Base-by-base conservation (phyloP, 2,329 filamentous ascomycete species). In the Kalmusia sp. region DNA sequence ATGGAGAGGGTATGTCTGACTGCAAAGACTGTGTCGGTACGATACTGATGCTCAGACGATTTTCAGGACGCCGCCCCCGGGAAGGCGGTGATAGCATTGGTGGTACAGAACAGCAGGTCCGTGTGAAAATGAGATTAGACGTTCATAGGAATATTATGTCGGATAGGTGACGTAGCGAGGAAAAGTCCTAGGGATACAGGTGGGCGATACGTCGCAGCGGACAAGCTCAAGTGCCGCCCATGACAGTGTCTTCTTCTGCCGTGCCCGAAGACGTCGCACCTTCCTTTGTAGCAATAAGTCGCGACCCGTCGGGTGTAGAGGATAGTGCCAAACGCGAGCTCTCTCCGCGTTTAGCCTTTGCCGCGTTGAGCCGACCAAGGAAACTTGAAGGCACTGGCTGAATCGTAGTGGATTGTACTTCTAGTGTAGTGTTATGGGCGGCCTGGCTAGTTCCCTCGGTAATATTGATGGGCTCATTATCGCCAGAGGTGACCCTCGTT, bases 301-400 rank as follows among this genome's bases (percentile, higher is more conserved):
- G 63, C n/a, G 58, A 38, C 2, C 60, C 64, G 5, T 55, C 46
- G 4, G 52, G n/a, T 6, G 57, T 58, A 11, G 56, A 58, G 8
- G 53, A 49, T 4, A 69, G 27, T 6, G 37, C 56, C 24, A 71
- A 51, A 21, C 57, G 59, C 17, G 62, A 61, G 25, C 54, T 60
- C 30, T 79, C 77, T 31, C 77, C 77, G 50, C 73, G 71, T 51
- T 70, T 71, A 3, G 68, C 68, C 55, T 80, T 80, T 25, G 74
- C 71, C 14, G 70, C 66, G 19, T 77, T 76, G 14, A 79, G 52
- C 17, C 63, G 68, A 40, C 73, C 70, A 2, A 80, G 63, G 54
- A 80, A 80, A 24, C 66, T 67, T 3, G 69, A 69, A 25, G 76
- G 68, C 2, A 56, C 50, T 21, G 65, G 52, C 5, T 51, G 52